These are phyloP conservation scores for Arachis hypogaea DNA, from an alignment of 306 rosid genomes.

Conservation along the genomic window DNA sequence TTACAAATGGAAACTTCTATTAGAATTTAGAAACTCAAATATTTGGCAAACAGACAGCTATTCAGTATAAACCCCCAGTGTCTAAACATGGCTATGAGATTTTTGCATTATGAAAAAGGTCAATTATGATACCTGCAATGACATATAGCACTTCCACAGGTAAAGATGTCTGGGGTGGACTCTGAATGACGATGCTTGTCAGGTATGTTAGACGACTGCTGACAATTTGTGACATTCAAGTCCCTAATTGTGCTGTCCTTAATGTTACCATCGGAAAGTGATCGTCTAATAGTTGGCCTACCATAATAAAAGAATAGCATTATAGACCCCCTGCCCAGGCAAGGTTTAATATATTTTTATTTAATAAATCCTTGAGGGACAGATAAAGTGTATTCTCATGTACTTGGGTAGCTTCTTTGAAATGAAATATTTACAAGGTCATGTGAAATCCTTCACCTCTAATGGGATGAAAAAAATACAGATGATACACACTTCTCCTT, in stretches of 20 bases:
- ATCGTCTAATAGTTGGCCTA: conserved; percentile 76
- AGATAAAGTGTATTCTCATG: not conserved
- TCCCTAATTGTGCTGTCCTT: conserved; percentile 50
- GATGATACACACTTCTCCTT: too few species aligned
- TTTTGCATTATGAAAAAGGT: conserved; percentile 21
- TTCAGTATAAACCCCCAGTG: conserved; percentile 14
- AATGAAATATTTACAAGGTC: not conserved
- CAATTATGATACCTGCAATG: conserved; percentile 62
- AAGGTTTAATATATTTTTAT: conserved; percentile 21
- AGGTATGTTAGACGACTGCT: conserved; percentile 45
- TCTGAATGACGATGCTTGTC: conserved; percentile 50
- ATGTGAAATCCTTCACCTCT: not conserved
- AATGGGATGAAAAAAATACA: not conserved
- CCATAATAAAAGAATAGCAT: conserved; percentile 36
- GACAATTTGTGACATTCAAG: conserved; percentile 46
- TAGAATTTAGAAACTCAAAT: not conserved
- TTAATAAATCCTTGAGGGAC: conserved; percentile 8
- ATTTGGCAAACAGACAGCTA: not conserved
- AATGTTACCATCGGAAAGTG: conserved; percentile 87
- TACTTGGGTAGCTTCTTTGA: conserved; percentile 8
- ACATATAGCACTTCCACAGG: conserved; percentile 59
- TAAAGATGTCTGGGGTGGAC: conserved; percentile 55
- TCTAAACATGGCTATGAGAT: conserved; percentile 20
- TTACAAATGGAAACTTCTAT: conserved; percentile 15
- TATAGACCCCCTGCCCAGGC: not conserved